Evolutionary conservation across 2,329 filamentous ascomycete species (phyloP), one percentile per base, ranked within the genome.

Genomic region (Leptographium galeiforme): DNA sequence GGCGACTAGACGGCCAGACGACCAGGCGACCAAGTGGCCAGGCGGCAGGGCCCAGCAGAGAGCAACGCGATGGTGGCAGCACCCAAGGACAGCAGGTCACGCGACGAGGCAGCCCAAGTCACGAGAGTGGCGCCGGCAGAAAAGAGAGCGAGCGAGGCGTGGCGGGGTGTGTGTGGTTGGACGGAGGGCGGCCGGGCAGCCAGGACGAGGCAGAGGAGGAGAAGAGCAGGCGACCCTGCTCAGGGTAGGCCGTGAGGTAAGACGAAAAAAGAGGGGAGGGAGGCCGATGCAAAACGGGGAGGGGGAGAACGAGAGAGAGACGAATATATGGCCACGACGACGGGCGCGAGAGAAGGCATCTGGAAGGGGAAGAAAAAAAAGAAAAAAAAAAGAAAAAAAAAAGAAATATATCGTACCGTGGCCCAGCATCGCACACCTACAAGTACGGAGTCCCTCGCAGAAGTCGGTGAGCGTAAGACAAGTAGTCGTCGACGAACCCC

Each of bases 391-490:
- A 33, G 19, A 36, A 34, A 18, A 4, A 48, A 38, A 7, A 18
- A 12, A 19, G 32, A 6, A 6, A 36, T 18, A 48, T 18, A 48
- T 19, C 16, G 18, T 34, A 25, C 8, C 36, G 16, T 18, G 25
- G 32, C 13, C 33, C 11, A 25, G 34, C 33, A 19, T 43, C 18
- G 38, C 39, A 47, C 39, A 51, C 40, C 41, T 45, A 32, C 25
- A 25, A 25, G 25, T 25, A 25, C 25, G 25, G 25, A 25, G 25
- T 25, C 3, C 3, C 41, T 45, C 13, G 50, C 50, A 63, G 57
- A 62, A 63, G 63, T 65, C 63, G 63, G 63, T 65, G 63, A 65
- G 61, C 61, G 60, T 61, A 57, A 65, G 61, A 63, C 60, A 59
- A 59, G 56, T 43, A 41, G 11, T 33, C 32, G 40, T n/a, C 12